Evolutionary conservation across 2,329 filamentous ascomycete species (phyloP), one percentile per base, ranked within the genome.

Genomic region (Arthrobotrys megalospora): DNA sequence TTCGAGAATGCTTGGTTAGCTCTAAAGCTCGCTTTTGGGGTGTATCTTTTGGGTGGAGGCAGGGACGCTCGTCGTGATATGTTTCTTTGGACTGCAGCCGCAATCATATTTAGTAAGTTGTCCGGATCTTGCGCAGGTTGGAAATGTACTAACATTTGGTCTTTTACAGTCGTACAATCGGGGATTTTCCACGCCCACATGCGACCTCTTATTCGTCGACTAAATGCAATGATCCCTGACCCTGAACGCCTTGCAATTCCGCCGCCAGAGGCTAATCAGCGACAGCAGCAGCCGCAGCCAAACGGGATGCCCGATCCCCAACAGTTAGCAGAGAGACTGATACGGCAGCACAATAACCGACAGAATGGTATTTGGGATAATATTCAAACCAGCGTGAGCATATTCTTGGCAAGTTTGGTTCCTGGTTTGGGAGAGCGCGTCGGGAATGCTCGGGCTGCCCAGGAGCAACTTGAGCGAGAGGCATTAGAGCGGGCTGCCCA

Each of bases 391-490:
- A 78, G 78, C 21, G 48, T 82, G 5, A 78, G 77, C 45, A 80
- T 82, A 12, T 82, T 82, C 38, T 41, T 82, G 14, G 81, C 81
- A 7, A 82, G 81, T 68, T 78, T 82, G 8, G 55, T 82, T n/a
- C 81, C 81, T 1, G 81, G 67, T 11, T 52, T 73, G n/a, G 75
- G 75, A 11, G 69, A 79, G 28, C 73, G 73, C 6, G 60, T 77
- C n/a, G 73, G 73, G 7, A 62, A 66, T 38, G 73, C 73, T 21
- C 53, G 66, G 28, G 60, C 48, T 11, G 50, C 48, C 6, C 50
- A 73, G 21, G 38, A 43, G 4, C 28, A 65, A n/a, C 41, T 67
- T 21, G 38, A 48, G 16, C 52, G 38, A 12, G 28, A 53, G 52
- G 58, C 32, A 7, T 16, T 77, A 6, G 66, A 77, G 21, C 48